Base-by-base conservation (phyloP, 2,329 filamentous ascomycete species). In the Fusarium nematophilum region DNA sequence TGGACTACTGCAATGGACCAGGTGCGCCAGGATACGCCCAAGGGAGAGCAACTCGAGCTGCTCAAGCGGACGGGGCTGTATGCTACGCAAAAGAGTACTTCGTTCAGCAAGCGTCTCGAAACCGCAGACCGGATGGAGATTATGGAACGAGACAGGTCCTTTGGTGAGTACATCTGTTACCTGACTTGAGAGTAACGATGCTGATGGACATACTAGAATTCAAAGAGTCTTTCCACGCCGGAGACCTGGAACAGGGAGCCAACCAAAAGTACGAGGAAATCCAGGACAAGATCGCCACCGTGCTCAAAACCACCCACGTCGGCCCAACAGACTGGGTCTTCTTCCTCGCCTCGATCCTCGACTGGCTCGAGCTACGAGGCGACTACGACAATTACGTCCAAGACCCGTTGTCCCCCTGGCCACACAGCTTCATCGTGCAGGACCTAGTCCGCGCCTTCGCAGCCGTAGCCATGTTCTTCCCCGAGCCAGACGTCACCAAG, bases 391-490 rank as follows among this genome's bases (percentile, higher is more conserved):
- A 68, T 6, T 66, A 67, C 21, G 23, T 36, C 0, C 23, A 51
- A 0, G 63, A 69, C 15, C 65, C 65, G 0, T 6, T 27, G 1
- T 52, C 53, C 0, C 66, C 68, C 0, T 72, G 62, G 68, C 66
- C 70, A 3, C 66, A 71, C 30, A 38, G 44, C 5, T 72, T 72
- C 21, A 62, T 72, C 14, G 26, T 57, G 1, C 62, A 69, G 9
- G 70, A 70, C 17, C 17, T 72, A 9, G 61, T 72, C 0, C 46
- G 44, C 9, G 70, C 70, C 0, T 72, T 71, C 47, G 45, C 53
- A 7, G 36, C 37, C 15, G 45, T 67, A 29, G 67, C 66, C 17
- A 71, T 72, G 64, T 72, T 72, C 55, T 70, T 72, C 30, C 69
- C 70, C 1, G 53, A 57, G 0, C 30, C 34, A 1, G 40, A 58